Evolutionary conservation across 2,329 filamentous ascomycete species (phyloP).

Genomic region (Sporothrix euskadiensis): DNA sequence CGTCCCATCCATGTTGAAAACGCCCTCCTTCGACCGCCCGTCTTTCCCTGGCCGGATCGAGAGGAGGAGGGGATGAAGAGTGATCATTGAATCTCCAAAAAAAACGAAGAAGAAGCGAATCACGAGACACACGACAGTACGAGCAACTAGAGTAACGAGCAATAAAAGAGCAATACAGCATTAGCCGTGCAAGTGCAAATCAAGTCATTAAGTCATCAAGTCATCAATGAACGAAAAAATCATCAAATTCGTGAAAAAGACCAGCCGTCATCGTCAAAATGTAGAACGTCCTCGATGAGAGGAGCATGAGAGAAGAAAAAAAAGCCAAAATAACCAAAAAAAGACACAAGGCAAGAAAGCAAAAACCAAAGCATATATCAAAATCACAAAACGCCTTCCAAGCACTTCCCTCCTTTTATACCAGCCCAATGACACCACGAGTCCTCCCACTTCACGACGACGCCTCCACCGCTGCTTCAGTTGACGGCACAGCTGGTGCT

Average conservation of each 20-base stretch:
- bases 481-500: not conserved
- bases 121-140: not conserved
- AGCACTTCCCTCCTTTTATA: not conserved
- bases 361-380: not conserved
- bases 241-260: conserved; percentile 7
- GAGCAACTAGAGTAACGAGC: not conserved
- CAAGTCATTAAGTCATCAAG: not conserved
- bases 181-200: not conserved
- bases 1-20: not conserved
- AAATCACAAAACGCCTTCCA: not conserved
- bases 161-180: not conserved
- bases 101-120: too few relatives aligned
- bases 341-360: not conserved
- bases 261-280: conserved; percentile 18
- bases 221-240: not conserved
- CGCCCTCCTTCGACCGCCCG: not conserved
- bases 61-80: not conserved
- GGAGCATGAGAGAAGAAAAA: not conserved
- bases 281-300: not conserved
- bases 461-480: not conserved
- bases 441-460: not conserved
- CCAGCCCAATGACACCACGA: not conserved
- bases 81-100: not conserved
- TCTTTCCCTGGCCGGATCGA: conserved; percentile 12
- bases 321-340: not conserved